A percentile compares a stretch with the other conserved stretches of the same genome.
Conservation (phyloP, 257 asterid species). For the Perilla frutescens region DNA sequence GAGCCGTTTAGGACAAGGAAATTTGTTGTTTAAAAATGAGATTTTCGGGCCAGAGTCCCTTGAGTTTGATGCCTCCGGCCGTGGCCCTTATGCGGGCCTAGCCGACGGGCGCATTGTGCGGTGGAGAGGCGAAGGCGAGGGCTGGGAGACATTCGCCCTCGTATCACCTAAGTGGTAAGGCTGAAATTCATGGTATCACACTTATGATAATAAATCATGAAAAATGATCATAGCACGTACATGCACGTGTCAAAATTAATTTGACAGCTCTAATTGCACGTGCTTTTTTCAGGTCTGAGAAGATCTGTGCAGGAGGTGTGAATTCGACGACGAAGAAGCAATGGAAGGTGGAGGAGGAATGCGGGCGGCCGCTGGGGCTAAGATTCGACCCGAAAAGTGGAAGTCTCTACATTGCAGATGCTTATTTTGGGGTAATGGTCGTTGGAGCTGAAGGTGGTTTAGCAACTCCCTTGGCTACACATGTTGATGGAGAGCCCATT, state of each 20-base stretch:
- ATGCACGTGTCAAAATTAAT: too few relatives aligned
- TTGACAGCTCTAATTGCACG: neutral
- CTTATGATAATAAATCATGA: too few relatives aligned
- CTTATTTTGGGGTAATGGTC: conserved; percentile 76
- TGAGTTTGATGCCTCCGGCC: conserved; percentile 74
- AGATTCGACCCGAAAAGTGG: conserved; percentile 73
- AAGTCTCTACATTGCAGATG: conserved; percentile 81
- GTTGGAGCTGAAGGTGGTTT: conserved; percentile 86
- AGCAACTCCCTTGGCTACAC: conserved; percentile 69
- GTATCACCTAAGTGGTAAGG: conserved; percentile 74
- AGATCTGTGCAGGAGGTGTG: conserved; percentile 62
- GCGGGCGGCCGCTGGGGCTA: conserved; percentile 93
- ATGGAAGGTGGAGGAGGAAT: conserved; percentile 69
- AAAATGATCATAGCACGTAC: neutral
- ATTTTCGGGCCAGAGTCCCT: conserved; percentile 87
- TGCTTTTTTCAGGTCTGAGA: conserved; percentile 59
- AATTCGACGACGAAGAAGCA: conserved; percentile 79
- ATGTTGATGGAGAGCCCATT: conserved; percentile 64
- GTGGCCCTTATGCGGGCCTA: conserved; percentile 86
- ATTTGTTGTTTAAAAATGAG: conserved; percentile 65
- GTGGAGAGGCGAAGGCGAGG: conserved; percentile 74
- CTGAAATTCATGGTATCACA: neutral
- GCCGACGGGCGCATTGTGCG: conserved; percentile 93
- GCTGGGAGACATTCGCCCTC: conserved; percentile 91
- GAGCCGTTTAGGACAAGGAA: conserved; percentile 71